Evolutionary conservation across 2,329 filamentous ascomycete species (phyloP), one percentile per base, ranked within the genome.

Genomic region (Dothistroma septosporum): DNA sequence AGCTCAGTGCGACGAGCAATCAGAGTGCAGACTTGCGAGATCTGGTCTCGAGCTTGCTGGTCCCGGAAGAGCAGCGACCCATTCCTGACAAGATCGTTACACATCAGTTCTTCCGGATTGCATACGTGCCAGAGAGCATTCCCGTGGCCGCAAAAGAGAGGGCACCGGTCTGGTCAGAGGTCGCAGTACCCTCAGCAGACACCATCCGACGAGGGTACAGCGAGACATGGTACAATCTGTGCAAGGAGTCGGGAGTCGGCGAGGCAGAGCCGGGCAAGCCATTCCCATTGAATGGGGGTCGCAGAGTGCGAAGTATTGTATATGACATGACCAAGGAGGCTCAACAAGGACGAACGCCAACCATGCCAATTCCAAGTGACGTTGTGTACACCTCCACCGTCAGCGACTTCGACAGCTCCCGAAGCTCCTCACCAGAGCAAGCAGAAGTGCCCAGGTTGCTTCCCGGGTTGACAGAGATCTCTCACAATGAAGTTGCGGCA

Each of bases 11-110:
- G 44, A 83, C 85, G 12, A 83, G 84, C 56, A 89, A 87, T 72
- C 85, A 86, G 67, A 90, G 91, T 67, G 91, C 87, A 61, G 89
- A 91, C 71, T 85, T 90, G 57, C 89, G 91, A 74, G 87, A 92
- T 67, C 80, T 93, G 28, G 91, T 94, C 19, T 87, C 89, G 21
- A 85, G 83, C 28, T 85, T 94, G 77, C 81, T 94, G 24, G 84
- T 90, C 65, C 87, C 91, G 60, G 88, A 91, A 55, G 87, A 92
- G 69, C 80, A 84, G 68, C 83, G 90, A 63, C 90, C 90, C 1
- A 85, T 87, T 55, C 89, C 90, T 0, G 91, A 94, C 70, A 80
- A 82, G 53, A 92, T 94, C 69, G 87, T 93, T 46, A 85, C 89
- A 66, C 90, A 94, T 71, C 80, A 85, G 6, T 94, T 93, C 75